Base-by-base conservation (phyloP, 2,329 filamentous ascomycete species). In the Clonostachys rhizophaga region DNA sequence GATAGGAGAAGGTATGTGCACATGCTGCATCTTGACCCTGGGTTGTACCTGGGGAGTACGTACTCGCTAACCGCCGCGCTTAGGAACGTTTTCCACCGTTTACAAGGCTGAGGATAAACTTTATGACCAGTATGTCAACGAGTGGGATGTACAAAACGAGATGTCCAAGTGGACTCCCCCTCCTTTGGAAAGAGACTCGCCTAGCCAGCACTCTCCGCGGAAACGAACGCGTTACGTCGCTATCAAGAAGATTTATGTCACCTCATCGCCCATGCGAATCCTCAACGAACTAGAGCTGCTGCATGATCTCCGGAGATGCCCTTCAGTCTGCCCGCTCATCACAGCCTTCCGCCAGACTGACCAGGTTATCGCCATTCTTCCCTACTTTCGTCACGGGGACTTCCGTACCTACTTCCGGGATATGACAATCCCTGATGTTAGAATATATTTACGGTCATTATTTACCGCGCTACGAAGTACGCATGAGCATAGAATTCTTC, bases 221-320 rank as follows among this genome's bases (percentile, higher is more conserved):
- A 57, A 61, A 40, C 54, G 53, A 18, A 75, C 86, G 20, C 89
- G 87, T 62, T 97, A 86, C 60, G 95, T 99, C 52, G 94, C 95
- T 17, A 89, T 99, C 67, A 99, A 99, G 72, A 99, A 99, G 72
- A 99, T 99, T 57, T 99, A 99, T 66, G 94, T 97, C 54, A 99
- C 95, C 1, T 96, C 91, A 52, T 96, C 91, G 55, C 94, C 94
- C 0, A 78, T 85, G 30, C 88, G 94, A 42, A 97, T 99, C 56
- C 82, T 95, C 61, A 99, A 99, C 69, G 94, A 99, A 68, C 83
- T 99, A 16, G 92, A 97, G 58, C 78, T 99, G 18, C 81, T 99
- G 18, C 84, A 95, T 62, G 91, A 96, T 62, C 79, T 99, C 9
- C 82, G 87, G 44, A 81, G 87, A 48, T 95, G 87, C 50, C 78